Percentiles rank a stretch among this genome's conserved stretches.
These are phyloP conservation scores for Colletotrichum tamarilloi DNA, from an alignment of 2,329 filamentous ascomycete species.

Conservation along the genomic window DNA sequence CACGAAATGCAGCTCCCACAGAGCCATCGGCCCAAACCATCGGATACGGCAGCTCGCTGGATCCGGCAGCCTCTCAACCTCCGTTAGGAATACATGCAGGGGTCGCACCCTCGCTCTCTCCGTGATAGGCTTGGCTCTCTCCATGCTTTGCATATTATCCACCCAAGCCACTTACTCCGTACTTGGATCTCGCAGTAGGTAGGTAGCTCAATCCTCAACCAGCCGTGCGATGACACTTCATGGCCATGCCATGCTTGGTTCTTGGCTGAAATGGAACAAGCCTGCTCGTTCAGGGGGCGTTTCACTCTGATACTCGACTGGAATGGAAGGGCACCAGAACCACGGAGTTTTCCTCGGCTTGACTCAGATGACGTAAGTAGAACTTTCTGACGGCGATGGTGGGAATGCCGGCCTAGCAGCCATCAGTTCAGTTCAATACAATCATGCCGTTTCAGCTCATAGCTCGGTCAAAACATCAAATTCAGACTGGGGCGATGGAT, in stretches of 20 bases:
- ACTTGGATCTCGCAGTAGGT: background rate
- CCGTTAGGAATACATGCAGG: conserved; percentile 1
- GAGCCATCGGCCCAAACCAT: background rate
- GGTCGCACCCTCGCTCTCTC: background rate
- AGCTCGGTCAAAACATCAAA: background rate
- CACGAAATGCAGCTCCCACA: background rate
- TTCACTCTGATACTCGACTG: conserved; percentile 22
- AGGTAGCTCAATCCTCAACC: background rate
- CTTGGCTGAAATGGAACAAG: background rate
- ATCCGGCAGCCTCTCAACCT: background rate
- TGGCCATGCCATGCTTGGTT: background rate
- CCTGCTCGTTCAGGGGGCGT: conserved; percentile 6
- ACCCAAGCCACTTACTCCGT: background rate
- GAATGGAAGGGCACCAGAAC: conserved; percentile 20
- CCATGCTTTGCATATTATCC: background rate
- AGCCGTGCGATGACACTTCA: conserved; percentile 7
- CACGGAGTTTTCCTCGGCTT: background rate
- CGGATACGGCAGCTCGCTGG: background rate
- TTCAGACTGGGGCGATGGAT: background rate
- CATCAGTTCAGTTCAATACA: background rate
- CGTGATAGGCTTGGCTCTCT: conserved; percentile 13
- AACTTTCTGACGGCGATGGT: background rate
- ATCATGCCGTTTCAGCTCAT: conserved; percentile 1
- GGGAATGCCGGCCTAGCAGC: conserved; percentile 19
- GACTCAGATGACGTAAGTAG: conserved; percentile 3